Evolutionary conservation across 139 green algal species (phyloP).

Genomic region (Closterium sp.): DNA sequence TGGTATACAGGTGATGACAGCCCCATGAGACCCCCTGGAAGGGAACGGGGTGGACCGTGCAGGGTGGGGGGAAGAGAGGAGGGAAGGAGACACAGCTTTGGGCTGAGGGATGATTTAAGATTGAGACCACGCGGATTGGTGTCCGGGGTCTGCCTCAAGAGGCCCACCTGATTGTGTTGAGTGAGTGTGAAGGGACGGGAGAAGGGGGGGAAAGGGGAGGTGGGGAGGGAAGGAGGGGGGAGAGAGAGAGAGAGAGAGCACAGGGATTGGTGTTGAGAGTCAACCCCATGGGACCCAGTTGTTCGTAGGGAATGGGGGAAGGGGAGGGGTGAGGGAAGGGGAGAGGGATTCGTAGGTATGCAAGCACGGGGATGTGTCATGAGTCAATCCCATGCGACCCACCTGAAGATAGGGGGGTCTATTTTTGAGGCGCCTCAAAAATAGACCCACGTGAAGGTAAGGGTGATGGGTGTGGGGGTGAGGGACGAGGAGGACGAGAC

Average conservation of each 20-base stretch:
- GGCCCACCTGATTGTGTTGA: slow-evolving; percentile 21
- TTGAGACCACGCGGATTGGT: slow-evolving; percentile 33
- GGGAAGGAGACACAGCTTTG: slow-evolving; percentile 28
- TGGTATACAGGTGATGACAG: too few relatives aligned
- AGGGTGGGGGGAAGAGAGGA: slow-evolving; percentile 6
- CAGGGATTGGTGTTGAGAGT: slow-evolving; percentile 18
- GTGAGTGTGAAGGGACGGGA: neutral
- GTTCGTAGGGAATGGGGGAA: neutral
- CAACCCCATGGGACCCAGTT: slow-evolving; percentile 23
- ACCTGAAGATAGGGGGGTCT: too few relatives aligned
- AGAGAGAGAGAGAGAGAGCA: neutral
- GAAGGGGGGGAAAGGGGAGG: neutral
- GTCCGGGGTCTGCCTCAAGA: slow-evolving; percentile 4
- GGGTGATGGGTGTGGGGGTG: too few relatives aligned
- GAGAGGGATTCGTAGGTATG: neutral
- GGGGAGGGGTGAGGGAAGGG: neutral
- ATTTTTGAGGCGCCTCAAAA: too few relatives aligned
- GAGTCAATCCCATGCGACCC: too few relatives aligned
- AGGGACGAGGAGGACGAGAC: too few relatives aligned
- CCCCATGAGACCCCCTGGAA: too few relatives aligned
- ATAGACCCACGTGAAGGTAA: too few relatives aligned
- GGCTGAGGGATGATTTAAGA: slow-evolving; percentile 23
- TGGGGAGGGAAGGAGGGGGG: neutral
- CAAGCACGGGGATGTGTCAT: too few relatives aligned
- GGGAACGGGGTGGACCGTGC: too few relatives aligned